phyloP scores from a whole-genome alignment of 2,329 filamentous ascomycete species.

The Pseudopyrenochaeta lycopersici region DNA sequence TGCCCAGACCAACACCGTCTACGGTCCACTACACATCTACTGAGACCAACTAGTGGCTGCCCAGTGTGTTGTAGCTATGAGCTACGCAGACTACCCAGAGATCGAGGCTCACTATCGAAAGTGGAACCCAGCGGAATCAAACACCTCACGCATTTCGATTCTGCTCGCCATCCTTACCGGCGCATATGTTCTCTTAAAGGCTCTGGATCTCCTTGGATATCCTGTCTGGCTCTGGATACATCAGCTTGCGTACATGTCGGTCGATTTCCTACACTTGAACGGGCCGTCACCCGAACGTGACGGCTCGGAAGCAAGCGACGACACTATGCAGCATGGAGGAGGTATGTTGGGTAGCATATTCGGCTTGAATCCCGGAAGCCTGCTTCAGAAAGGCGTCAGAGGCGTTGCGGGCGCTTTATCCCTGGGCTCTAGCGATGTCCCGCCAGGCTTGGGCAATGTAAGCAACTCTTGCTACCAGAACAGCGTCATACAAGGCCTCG shows the following conservation, averaged over 20 bases:
- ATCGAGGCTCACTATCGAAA: conserved; percentile 26
- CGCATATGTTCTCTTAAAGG: conserved; percentile 39
- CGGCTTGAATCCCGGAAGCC: conserved; percentile 47
- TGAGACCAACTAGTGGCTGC: neutral
- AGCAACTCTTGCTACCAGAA: conserved; percentile 99
- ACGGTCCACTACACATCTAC: neutral
- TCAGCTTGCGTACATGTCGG: conserved; percentile 54
- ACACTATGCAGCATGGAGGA: conserved; percentile 28
- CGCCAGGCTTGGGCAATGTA: conserved; percentile 81
- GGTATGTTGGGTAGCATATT: conserved; percentile 44
- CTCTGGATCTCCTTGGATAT: conserved; percentile 38
- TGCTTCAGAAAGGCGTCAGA: conserved; percentile 47
- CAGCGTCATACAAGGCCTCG: conserved; percentile 83
- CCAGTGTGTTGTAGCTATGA: conserved; percentile 26
- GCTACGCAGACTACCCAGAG: conserved; percentile 24
- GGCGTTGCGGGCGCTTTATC: conserved; percentile 50
- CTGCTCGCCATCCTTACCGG: conserved; percentile 31
- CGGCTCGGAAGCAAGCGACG: conserved; percentile 26
- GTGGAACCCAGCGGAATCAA: conserved; percentile 20
- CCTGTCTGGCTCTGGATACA: conserved; percentile 58
- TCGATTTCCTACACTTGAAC: conserved; percentile 11
- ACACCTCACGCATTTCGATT: conserved; percentile 20
- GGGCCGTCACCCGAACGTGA: conserved; percentile 10
- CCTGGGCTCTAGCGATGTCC: conserved; percentile 41
- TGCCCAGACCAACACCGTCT: neutral